These are phyloP conservation scores for Allium fistulosum DNA, from an alignment of 106 monocot species.

Conservation along the genomic window DNA sequence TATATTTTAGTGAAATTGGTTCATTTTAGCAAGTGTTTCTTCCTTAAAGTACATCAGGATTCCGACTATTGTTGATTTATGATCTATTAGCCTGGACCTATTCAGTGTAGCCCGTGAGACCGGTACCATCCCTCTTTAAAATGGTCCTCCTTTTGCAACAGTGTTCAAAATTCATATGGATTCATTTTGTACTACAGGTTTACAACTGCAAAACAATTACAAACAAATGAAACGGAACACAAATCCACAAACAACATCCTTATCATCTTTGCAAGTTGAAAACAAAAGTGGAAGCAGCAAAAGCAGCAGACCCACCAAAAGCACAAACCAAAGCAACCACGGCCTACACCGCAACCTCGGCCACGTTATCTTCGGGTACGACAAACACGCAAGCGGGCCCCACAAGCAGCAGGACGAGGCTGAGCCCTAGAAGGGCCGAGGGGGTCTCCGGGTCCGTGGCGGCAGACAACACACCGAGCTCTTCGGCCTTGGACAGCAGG, in stretches of 20 bases:
- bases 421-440: constrained; percentile 31
- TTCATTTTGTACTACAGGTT: too few species aligned
- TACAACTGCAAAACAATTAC: too few species aligned
- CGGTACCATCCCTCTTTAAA: too few species aligned
- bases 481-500: constrained; percentile 89
- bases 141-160: too few species aligned
- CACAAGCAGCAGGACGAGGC: constrained; percentile 36
- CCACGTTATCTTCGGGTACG: constrained; percentile 65
- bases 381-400: constrained; percentile 67
- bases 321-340: constrained; percentile 44
- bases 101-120: too few species aligned
- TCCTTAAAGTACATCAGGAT: too few species aligned
- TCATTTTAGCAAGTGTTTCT: too few species aligned
- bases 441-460: constrained; percentile 76
- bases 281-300: constrained; percentile 81
- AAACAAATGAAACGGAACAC: not conserved
- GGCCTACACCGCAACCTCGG: constrained; percentile 62
- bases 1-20: too few species aligned
- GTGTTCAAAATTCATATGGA: too few species aligned
- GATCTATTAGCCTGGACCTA: too few species aligned
- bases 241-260: not conserved
- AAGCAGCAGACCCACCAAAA: constrained; percentile 72
- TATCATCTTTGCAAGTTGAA: constrained; percentile 62
- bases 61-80: too few species aligned
- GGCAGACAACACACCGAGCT: constrained; percentile 72